Evolutionary conservation across 805 yeast species (phyloP), one percentile per base, ranked within the genome.

Genomic region (Wickerhamomyces silvicola): DNA sequence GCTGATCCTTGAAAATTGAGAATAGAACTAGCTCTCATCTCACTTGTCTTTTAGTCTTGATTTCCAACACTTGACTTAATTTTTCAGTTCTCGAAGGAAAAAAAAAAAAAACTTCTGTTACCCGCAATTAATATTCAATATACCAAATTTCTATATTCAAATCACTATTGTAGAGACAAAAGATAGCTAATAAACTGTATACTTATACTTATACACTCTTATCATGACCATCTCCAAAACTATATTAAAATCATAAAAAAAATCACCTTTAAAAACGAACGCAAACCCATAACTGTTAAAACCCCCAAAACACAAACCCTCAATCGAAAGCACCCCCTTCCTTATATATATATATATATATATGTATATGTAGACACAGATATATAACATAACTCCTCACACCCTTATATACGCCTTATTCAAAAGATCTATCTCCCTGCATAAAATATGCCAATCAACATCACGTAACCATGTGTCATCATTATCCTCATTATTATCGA

Each of bases 391-490:
- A 25, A 7, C 21, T n/a, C 7, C 20, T 25, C 24, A 34, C 13
- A 28, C 33, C 25, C 45, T 39, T 35, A 50, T 50, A 28, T 50
- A 50, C 13, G 52, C 53, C 47, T 72, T 68, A 56, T 88, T 90
- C 61, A 90, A 63, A 39, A 72, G 69, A 49, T 81, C 76, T 37
- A 90, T 83, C 48, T 86, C 94, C 22, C 90, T 70, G 51, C 97
- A 85, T 48, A 90, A 60, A 6, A 82, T 68, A 49, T 75, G 81
- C 97, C 97, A 90, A 47, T 87, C 96, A 32, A 84, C 78, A 35
- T 78, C 85, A 21, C 95, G 64, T 19, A 62, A 34, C 46, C 62
- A 60, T 5, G 39, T 41, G 10, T 19, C 13, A 20, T 12, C 18
- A n/a, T 33, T 32, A 6, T 27, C 42, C n/a, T 30, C 36, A 7